Evolutionary conservation across 805 yeast genomes (phyloP), one percentile per base, ranked within the genome.

Genomic region (Myxozyma neotropica): DNA sequence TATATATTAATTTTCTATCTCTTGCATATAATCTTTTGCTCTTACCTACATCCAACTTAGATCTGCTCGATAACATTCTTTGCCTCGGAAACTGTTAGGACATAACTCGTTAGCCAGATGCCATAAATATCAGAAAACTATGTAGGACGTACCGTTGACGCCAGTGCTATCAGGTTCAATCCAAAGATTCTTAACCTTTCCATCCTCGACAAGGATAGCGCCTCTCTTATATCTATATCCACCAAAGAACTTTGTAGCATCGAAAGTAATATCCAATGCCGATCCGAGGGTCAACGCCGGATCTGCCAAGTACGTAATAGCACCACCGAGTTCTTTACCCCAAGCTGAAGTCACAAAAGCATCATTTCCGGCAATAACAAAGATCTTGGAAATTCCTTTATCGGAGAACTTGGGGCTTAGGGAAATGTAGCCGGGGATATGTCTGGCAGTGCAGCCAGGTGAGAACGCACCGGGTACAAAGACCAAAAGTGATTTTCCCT

Each of bases 261-360:
- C 96, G 65, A 90, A 88, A 35, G 80, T 75, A 57, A 86, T 76
- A 63, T 83, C 94, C 70, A 87, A 77, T 21, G 81, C 83, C 55
- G 78, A 77, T 63, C 87, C 81, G 71, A 90, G 88, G 52, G 83
- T 86, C 26, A 87, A 96, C 56, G 77, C 74, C n/a, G 94, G 86
- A 73, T 91, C 97, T 43, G 96, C 89, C 65, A 90, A 78, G 71
- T 87, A 82, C 55, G 76, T 73, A 31, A 62, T 59, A 8, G 68
- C 69, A 13, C 55, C 58, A 15, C 66, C 53, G 36, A 75, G 60
- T 1, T 58, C 69, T 57, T 84, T 81, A 45, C 82, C 83, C 96
- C 96, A 91, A 0, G 94, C 92, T 67, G 83, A 81, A 70, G 85
- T 83, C 51, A 90, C 96, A 73, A 91, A 91, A 2, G 94, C 81